phyloP scores from a whole-genome alignment of 2,329 filamentous ascomycete genomes.

The Plectosphaerella sp. region DNA sequence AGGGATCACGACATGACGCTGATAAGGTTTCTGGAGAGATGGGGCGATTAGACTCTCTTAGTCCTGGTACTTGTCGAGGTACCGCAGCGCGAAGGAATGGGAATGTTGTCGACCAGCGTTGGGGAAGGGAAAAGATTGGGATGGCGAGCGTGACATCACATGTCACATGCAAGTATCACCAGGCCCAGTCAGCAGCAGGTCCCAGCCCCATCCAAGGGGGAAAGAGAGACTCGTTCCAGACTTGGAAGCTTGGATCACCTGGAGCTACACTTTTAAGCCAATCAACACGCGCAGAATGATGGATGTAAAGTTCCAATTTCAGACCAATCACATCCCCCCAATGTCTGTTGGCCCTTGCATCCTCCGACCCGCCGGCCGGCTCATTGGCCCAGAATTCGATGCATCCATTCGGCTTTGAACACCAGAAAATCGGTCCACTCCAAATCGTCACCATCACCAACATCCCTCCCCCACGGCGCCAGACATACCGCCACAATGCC shows the following conservation, averaged over 20 bases:
- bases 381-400: background rate
- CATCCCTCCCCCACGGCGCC: background rate
- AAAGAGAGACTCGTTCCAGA: background rate
- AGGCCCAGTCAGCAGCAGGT: background rate
- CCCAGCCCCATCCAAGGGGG: background rate
- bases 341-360: background rate
- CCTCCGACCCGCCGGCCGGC: background rate
- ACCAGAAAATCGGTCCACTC: conserved; percentile 2
- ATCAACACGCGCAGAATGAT: too few relatives aligned
- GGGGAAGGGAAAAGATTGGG: background rate
- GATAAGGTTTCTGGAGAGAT: background rate
- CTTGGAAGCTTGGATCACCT: too few relatives aligned
- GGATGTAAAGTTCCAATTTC: background rate
- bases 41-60: background rate
- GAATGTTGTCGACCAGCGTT: too few relatives aligned
- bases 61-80: background rate
- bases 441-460: background rate
- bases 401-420: background rate
- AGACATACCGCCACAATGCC: conserved; percentile 59
- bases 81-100: too few relatives aligned
- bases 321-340: background rate
- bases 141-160: conserved; percentile 7
- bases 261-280: too few relatives aligned
- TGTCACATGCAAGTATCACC: conserved; percentile 9
- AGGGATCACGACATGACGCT: background rate